These are phyloP conservation scores for Chlamydomonas sp. DNA, from an alignment of 139 green algal species.

Conservation along the genomic window DNA sequence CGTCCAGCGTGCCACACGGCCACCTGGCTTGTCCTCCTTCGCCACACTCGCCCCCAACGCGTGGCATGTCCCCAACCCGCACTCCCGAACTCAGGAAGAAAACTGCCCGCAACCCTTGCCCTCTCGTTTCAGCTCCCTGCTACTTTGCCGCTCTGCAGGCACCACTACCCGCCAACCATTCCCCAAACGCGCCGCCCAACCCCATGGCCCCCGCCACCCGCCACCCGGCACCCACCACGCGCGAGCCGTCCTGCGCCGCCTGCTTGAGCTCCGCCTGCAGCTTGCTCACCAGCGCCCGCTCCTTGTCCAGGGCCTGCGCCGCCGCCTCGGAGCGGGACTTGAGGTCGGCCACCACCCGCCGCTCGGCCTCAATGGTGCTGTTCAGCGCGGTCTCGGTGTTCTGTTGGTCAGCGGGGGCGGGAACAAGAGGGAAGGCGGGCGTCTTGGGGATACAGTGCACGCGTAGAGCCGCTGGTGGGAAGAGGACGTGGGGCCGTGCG, in stretches of 20 bases:
- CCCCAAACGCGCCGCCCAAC: neutral
- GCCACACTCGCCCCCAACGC: too few species aligned
- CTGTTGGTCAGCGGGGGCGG: neutral
- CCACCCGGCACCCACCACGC: neutral
- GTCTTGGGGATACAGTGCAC: neutral
- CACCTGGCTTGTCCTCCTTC: too few species aligned
- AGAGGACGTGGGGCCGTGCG: too few species aligned
- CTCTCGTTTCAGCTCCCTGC: too few species aligned
- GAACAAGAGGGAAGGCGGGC: neutral
- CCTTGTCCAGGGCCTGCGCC: constrained; percentile 16
- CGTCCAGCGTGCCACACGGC: too few species aligned
- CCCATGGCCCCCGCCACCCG: neutral
- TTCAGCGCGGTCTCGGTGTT: constrained; percentile 15
- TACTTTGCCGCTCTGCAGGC: neutral
- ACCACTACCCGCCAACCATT: neutral
- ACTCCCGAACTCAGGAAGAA: too few species aligned
- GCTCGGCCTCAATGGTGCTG: constrained; percentile 27
- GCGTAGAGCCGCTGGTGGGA: too few species aligned
- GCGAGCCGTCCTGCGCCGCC: constrained; percentile 18
- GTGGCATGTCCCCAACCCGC: too few species aligned
- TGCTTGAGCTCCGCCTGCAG: constrained; percentile 40
- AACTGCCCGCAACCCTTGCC: too few species aligned
- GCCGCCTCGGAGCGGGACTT: constrained; percentile 12
- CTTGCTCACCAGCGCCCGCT: constrained; percentile 20
- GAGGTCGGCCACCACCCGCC: constrained; percentile 30